A percentile compares a stretch with the other conserved stretches of the same genome.
Evolutionary conservation across 2,329 filamentous ascomycete species (phyloP).

Genomic region (Ophiosphaerella narmari): DNA sequence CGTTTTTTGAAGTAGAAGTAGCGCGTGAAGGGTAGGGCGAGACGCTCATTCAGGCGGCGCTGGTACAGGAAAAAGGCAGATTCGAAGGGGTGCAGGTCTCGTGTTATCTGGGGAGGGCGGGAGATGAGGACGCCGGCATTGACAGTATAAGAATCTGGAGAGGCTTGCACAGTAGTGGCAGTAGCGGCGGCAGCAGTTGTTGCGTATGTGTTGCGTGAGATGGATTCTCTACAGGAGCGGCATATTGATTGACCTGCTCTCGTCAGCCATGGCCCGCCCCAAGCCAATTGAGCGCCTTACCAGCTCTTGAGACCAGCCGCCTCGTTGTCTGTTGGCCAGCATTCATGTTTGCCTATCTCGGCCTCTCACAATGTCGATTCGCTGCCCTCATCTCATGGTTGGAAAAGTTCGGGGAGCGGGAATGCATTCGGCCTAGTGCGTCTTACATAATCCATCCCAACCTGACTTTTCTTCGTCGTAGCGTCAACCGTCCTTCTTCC

Average conservation of each 20-base stretch:
- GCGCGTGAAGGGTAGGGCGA: conserved; percentile 82
- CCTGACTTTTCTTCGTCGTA: conserved; percentile 24
- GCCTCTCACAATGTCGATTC: conserved; percentile 10
- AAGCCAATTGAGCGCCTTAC: conserved; percentile 31
- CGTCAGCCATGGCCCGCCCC: conserved; percentile 26
- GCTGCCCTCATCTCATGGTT: conserved; percentile 12
- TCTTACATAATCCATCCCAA: conserved; percentile 16
- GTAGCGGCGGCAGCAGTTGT: conserved; percentile 44
- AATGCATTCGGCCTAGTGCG: conserved; percentile 35
- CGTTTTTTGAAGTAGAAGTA: conserved; percentile 95
- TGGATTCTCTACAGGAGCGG: conserved; percentile 50
- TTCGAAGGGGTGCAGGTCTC: conserved; percentile 83
- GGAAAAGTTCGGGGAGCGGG: conserved; percentile 39
- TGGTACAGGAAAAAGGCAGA: conserved; percentile 96
- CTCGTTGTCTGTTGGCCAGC: conserved; percentile 51
- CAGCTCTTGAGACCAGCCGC: conserved; percentile 48
- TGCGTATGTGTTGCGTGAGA: conserved; percentile 43
- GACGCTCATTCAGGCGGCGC: conserved; percentile 91
- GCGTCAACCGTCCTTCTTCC: conserved; percentile 32
- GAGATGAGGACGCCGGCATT: conserved; percentile 79
- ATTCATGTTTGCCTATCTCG: conserved; percentile 45
- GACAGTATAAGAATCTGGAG: conserved; percentile 50
- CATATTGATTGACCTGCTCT: conserved; percentile 50
- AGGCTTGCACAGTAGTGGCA: conserved; percentile 41
- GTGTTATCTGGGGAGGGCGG: conserved; percentile 84